phyloP scores from a whole-genome alignment of 495 filamentous ascomycete genomes.

The Aspergillus mulundensis region DNA sequence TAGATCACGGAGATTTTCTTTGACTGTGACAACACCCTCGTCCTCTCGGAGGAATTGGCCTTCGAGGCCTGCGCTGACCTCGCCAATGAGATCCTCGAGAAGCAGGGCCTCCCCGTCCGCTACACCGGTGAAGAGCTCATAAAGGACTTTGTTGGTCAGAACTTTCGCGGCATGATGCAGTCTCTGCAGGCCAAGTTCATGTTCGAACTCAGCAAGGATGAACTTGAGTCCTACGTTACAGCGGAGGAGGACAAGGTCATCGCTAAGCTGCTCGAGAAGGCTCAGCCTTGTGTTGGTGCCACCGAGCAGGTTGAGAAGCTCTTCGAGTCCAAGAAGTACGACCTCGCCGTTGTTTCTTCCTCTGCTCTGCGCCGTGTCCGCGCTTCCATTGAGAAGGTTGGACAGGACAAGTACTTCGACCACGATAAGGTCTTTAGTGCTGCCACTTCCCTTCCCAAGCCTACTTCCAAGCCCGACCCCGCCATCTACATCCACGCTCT shows the following conservation, averaged over 20 bases:
- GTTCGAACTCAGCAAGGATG: slow-evolving; percentile 62
- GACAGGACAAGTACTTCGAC: slow-evolving; percentile 76
- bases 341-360: slow-evolving; percentile 76
- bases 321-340: slow-evolving; percentile 60
- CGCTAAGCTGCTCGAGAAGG: slow-evolving; percentile 67
- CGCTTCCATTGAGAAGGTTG: slow-evolving; percentile 77
- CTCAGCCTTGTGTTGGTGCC: slow-evolving; percentile 70
- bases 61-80: slow-evolving; percentile 93
- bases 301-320: slow-evolving; percentile 64
- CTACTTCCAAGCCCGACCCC: slow-evolving; percentile 88
- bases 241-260: slow-evolving; percentile 82
- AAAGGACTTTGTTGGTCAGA: slow-evolving; percentile 88
- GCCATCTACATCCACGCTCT: slow-evolving; percentile 86
- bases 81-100: slow-evolving; percentile 81
- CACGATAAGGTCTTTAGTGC: slow-evolving; percentile 74
- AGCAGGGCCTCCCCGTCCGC: slow-evolving; percentile 59
- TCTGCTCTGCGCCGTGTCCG: slow-evolving; percentile 74
- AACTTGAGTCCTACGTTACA: slow-evolving; percentile 72
- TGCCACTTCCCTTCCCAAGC: slow-evolving; percentile 70
- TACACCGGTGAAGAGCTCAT: slow-evolving; percentile 80
- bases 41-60: slow-evolving; percentile 85
- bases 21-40: slow-evolving; percentile 98
- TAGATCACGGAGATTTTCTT: slow-evolving; percentile 82
- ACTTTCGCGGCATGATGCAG: slow-evolving; percentile 89
- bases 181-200: slow-evolving; percentile 72